Conservation (phyloP, 2,329 filamentous ascomycete species). For the Didymella pomorum region DNA sequence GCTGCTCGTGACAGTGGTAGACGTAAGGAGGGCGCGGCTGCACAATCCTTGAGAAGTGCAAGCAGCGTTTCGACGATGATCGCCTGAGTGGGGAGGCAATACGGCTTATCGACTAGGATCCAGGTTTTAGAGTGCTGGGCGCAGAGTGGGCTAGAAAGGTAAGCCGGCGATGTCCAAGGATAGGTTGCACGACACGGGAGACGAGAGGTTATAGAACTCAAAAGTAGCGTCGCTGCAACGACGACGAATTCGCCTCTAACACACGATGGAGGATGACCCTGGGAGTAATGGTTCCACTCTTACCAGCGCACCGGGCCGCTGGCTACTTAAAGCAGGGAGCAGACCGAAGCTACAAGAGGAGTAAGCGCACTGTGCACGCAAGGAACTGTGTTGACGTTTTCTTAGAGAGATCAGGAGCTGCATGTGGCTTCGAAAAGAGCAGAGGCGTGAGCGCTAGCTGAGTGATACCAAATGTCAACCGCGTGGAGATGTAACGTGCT, state of each 20-base stretch:
- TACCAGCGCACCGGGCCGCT: slow-evolving; percentile 39
- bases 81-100: slow-evolving; percentile 47
- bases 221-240: slow-evolving; percentile 43
- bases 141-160: slow-evolving; percentile 31
- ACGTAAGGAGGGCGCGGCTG: slow-evolving; percentile 30
- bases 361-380: slow-evolving; percentile 39
- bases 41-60: slow-evolving; percentile 33
- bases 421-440: slow-evolving; percentile 42
- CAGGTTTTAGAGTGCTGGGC: slow-evolving; percentile 42
- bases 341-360: slow-evolving; percentile 36
- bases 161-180: slow-evolving; percentile 28
- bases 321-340: slow-evolving; percentile 44
- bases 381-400: slow-evolving; percentile 40
- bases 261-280: slow-evolving; percentile 43
- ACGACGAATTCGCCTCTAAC: slow-evolving; percentile 40
- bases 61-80: slow-evolving; percentile 40
- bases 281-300: slow-evolving; percentile 38
- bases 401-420: slow-evolving; percentile 32
- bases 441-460: slow-evolving; percentile 44
- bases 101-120: slow-evolving; percentile 46
- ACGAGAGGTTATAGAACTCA: slow-evolving; percentile 44
- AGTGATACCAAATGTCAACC: slow-evolving; percentile 37
- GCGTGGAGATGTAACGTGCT: slow-evolving; percentile 39
- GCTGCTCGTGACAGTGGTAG: slow-evolving; percentile 29
- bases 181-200: slow-evolving; percentile 43